These are phyloP conservation scores for Taphrina pruni DNA, from an alignment of 1,139 yeast genomes.

Conservation along the genomic window DNA sequence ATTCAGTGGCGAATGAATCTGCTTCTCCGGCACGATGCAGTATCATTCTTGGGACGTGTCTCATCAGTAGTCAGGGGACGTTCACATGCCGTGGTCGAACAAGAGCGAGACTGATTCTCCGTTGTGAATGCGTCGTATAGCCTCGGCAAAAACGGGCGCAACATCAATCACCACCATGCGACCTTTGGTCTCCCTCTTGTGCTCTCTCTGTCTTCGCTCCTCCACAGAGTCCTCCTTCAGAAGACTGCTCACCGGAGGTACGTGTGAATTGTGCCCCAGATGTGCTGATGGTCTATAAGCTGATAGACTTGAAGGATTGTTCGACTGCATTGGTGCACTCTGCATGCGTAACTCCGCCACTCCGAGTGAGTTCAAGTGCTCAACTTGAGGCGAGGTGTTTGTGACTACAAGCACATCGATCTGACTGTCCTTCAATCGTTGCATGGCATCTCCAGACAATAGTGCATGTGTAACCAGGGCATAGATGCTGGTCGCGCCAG, in stretches of 20 bases:
- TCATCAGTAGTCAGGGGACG: background rate
- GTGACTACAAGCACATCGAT: constrained; percentile 87
- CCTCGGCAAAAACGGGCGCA: constrained; percentile 91
- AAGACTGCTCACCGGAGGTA: constrained; percentile 5
- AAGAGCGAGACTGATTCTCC: constrained; percentile 63
- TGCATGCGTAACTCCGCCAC: constrained; percentile 58
- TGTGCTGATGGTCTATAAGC: constrained; percentile 12
- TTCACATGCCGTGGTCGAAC: constrained; percentile 40
- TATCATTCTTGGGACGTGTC: no score
- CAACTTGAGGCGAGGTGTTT: constrained; percentile 90
- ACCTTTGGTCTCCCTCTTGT: constrained; percentile 14
- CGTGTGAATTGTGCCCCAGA: background rate
- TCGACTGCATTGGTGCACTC: constrained; percentile 51
- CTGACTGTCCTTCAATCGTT: constrained; percentile 77
- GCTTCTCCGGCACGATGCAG: no score
- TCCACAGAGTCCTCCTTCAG: constrained; percentile 18
- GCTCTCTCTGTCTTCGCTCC: constrained; percentile 20
- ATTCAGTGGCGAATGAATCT: no score
- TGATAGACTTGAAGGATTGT: constrained; percentile 32
- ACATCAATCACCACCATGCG: constrained; percentile 83
- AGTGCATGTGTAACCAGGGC: constrained; percentile 98
- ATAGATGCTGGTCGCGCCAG: constrained; percentile 82
- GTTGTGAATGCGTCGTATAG: constrained; percentile 92
- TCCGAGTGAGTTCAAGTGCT: constrained; percentile 54
- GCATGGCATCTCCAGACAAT: constrained; percentile 83